These are phyloP conservation scores for Nematocida sp. DNA, from an alignment of 371 early-diverging fungal species.

Conservation along the genomic window DNA sequence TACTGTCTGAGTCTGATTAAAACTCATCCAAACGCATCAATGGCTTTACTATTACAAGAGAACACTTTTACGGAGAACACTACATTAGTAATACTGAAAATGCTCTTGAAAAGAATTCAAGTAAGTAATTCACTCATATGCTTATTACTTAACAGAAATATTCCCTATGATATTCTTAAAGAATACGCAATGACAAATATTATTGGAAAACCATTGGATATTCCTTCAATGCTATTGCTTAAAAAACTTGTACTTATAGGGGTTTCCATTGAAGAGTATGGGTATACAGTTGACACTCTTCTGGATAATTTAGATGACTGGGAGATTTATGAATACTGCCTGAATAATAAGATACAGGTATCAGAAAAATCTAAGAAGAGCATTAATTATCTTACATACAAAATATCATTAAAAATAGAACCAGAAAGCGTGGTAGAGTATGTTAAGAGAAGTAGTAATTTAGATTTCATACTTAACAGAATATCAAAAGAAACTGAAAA, in stretches of 20 bases:
- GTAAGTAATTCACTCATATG: slow-evolving; percentile 44
- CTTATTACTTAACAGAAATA: slow-evolving; percentile 36
- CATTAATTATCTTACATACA: background rate
- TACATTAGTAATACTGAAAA: background rate
- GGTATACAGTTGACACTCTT: slow-evolving; percentile 26
- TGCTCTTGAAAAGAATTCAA: slow-evolving; percentile 24
- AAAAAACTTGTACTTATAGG: slow-evolving; percentile 52
- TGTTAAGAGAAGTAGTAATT: background rate
- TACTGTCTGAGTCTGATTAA: background rate
- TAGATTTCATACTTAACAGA: background rate
- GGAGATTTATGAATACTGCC: slow-evolving; percentile 63
- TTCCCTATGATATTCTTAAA: slow-evolving; percentile 26
- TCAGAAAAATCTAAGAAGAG: background rate
- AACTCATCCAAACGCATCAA: background rate
- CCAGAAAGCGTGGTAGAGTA: background rate
- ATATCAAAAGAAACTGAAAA: background rate
- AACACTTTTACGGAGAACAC: too few relatives aligned
- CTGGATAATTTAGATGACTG: slow-evolving; percentile 67
- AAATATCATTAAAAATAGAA: background rate
- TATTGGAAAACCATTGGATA: slow-evolving; percentile 19
- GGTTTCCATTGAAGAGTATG: slow-evolving; percentile 15
- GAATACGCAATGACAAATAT: slow-evolving; percentile 5
- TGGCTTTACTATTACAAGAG: background rate
- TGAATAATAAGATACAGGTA: slow-evolving; percentile 50
- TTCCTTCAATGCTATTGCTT: slow-evolving; percentile 45